Evolutionary conservation across 495 filamentous ascomycete species (phyloP), one percentile per base, ranked within the genome.

Genomic region (Elaphomyces granulatus): DNA sequence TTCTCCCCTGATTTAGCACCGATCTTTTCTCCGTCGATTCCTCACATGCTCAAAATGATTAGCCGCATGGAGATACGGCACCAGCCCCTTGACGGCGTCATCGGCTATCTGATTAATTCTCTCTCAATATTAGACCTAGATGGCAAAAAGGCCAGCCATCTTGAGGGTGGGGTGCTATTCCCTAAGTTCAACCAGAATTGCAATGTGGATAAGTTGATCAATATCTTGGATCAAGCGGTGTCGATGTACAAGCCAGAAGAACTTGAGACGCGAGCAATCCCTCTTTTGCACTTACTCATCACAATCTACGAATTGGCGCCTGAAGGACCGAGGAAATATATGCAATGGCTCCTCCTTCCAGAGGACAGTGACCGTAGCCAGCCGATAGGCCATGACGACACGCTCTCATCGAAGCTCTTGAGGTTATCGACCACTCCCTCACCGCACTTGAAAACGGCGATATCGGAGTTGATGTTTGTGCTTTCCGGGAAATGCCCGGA

Each of bases 381-480:
- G 33, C 82, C 84, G 0, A 78, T 96, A 8, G 90, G 92, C 21
- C 70, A 74, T 34, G 77, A 75, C 8, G 68, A 78, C 37, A 80
- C 78, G 0, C 69, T 98, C 2, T 68, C 92, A 8, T 80, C 87
- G 3, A 72, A 75, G 42, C 67, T 98, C 8, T 66, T 98, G 12
- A 72, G 77, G 14, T 74, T 90, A n/a, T 86, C 83, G 7, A 83
- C 79, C 7, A 82, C 78, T 8, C 68, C 83, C 0, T 70, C 80
- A 1, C 74, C 83, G 0, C 72, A 78, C 41, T 59, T 93, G 2
- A 76, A 84, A 15, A 76, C 78, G 23, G 73, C 70, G n/a, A 78
- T 94, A 26, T 82, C 80, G 0, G 70, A 77, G 32, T 66, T 96
- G 9, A 73, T 93, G 43, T 96, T 94, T 52, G 83, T 90, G 33